Base-by-base conservation (phyloP, 139 green algal genomes). In the Mesotaenium endlicherianum region DNA sequence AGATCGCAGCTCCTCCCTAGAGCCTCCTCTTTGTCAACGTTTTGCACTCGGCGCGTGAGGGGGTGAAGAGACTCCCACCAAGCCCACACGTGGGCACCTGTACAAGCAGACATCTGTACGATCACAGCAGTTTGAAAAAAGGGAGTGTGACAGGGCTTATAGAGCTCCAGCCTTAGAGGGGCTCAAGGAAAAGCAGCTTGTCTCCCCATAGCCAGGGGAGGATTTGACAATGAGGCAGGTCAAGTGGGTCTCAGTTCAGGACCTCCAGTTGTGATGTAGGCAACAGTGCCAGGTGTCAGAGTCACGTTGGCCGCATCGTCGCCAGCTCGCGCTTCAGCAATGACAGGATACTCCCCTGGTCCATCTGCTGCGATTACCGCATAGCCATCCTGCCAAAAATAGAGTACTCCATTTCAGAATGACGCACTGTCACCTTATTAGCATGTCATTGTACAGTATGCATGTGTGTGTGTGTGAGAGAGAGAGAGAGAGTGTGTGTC, bases 181-280 rank as follows among this genome's bases (percentile, higher is more conserved):
- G n/a, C n/a, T n/a, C n/a, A n/a, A n/a, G n/a, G n/a, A n/a, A n/a
- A n/a, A n/a, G n/a, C n/a, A n/a, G n/a, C n/a, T n/a, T n/a, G n/a
- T n/a, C n/a, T n/a, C n/a, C n/a, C n/a, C n/a, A n/a, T n/a, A n/a
- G n/a, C n/a, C n/a, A n/a, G n/a, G n/a, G n/a, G n/a, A n/a, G n/a
- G n/a, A n/a, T n/a, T n/a, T n/a, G n/a, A n/a, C n/a, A n/a, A n/a
- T n/a, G n/a, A n/a, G n/a, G n/a, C n/a, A n/a, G n/a, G n/a, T n/a
- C n/a, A n/a, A n/a, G n/a, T n/a, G n/a, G n/a, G n/a, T n/a, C 30
- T 64, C 1, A 67, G 17, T 1, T 71, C 5, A 75, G 55, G 1
- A 88, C 83, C 83, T 92, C 93, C 95, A 55, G 95, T 98, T 39
- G 91, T 94, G 79, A 98, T 97, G 92, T 98, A 98, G 0, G 91